Evolutionary conservation across 176 grass and related monocot genomes (phyloP).

Genomic region (Carex littledalei): DNA sequence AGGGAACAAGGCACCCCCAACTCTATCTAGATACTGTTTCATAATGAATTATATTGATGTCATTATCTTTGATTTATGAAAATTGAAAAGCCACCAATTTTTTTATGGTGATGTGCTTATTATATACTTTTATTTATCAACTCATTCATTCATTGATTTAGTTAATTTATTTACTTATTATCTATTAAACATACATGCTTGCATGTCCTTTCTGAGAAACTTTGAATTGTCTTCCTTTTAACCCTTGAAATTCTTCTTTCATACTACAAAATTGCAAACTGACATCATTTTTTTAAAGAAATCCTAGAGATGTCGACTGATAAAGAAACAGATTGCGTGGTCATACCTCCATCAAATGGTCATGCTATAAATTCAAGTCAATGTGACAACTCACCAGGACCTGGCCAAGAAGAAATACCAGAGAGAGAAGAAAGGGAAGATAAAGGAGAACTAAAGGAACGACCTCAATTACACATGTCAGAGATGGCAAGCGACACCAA

Average conservation of each 20-base stretch:
- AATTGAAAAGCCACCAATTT: slow-evolving; percentile 3
- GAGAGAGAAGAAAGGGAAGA: slow-evolving; percentile 18
- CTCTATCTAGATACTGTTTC: not conserved
- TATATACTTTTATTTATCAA: slow-evolving; percentile 1
- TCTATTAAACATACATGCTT: slow-evolving; percentile 19
- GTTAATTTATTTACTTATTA: not conserved
- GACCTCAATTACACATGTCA: not conserved
- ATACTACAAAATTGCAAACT: slow-evolving; percentile 19
- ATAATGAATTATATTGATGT: slow-evolving; percentile 7
- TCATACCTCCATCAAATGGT: slow-evolving; percentile 34
- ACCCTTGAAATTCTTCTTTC: not conserved
- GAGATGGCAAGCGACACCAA: slow-evolving; percentile 19
- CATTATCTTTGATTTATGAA: slow-evolving; percentile 7
- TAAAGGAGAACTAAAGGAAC: slow-evolving; percentile 10
- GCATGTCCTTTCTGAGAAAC: slow-evolving; percentile 14
- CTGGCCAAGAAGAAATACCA: slow-evolving; percentile 17
- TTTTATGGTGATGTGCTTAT: not conserved
- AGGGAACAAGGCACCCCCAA: not conserved
- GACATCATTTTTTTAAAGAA: slow-evolving; percentile 46
- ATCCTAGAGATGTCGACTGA: slow-evolving; percentile 45
- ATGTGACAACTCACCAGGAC: slow-evolving; percentile 24
- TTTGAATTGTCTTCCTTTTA: not conserved
- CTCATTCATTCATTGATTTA: not conserved
- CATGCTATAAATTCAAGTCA: slow-evolving; percentile 34
- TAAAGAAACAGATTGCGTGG: slow-evolving; percentile 51